Percentiles rank a stretch among this genome's conserved stretches.
Evolutionary conservation across 2,329 filamentous ascomycete species (phyloP).

Genomic region (Aspergillus fijiensis): DNA sequence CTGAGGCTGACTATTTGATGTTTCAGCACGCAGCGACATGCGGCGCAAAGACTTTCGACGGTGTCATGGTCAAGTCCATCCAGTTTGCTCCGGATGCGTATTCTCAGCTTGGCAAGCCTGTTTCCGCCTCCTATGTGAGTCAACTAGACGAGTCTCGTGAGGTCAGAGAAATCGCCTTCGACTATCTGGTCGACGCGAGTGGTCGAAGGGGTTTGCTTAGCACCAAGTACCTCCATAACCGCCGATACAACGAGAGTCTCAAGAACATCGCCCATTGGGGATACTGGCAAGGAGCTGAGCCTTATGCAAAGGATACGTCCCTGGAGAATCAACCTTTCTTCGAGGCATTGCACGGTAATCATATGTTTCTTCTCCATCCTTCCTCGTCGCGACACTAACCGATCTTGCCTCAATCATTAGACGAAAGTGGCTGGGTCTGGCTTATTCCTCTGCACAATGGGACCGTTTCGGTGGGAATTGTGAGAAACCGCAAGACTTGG

Average conservation of each 20-base stretch:
- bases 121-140: conserved; percentile 12
- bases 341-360: conserved; percentile 11
- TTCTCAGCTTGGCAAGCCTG: conserved; percentile 9
- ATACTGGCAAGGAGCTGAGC: conserved; percentile 43
- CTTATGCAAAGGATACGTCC: conserved; percentile 9
- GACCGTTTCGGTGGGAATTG: conserved; percentile 19
- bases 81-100: conserved; percentile 6
- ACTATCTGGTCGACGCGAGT: conserved; percentile 53
- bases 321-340: conserved; percentile 16
- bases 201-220: conserved; percentile 48
- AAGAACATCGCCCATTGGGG: conserved; percentile 54
- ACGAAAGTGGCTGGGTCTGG: conserved; percentile 55
- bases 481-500: neutral
- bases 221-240: conserved; percentile 48
- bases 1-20: conserved; percentile 48
- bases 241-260: conserved; percentile 48
- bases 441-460: conserved; percentile 52
- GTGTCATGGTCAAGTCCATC: conserved; percentile 34
- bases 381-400: neutral
- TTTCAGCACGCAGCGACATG: conserved; percentile 44
- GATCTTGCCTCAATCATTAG: conserved; percentile 18
- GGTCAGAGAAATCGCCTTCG: conserved; percentile 44
- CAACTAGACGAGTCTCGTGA: conserved; percentile 27
- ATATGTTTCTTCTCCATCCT: neutral
- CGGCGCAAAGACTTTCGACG: conserved; percentile 46